Percentiles rank a stretch among this genome's conserved stretches.
phyloP scores from a whole-genome alignment of 2,329 filamentous ascomycete genomes.

The Hypoxylon rubiginosum region DNA sequence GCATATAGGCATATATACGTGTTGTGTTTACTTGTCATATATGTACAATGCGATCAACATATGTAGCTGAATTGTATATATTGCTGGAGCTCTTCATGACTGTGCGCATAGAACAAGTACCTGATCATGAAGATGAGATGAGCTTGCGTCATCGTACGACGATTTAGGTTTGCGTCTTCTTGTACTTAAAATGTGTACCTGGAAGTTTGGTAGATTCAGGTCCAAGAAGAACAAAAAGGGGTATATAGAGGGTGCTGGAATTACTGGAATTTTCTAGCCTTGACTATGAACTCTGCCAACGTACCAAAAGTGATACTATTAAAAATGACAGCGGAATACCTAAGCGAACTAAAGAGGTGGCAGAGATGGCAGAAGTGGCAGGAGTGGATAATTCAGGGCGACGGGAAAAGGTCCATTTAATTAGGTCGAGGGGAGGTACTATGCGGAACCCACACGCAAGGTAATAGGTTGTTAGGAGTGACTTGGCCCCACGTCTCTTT shows the following conservation, averaged over 20 bases:
- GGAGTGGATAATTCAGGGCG: conserved; percentile 34
- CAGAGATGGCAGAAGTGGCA: conserved; percentile 18
- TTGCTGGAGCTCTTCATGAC: not conserved
- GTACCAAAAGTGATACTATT: not conserved
- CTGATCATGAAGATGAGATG: not conserved
- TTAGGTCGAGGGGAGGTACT: conserved; percentile 39
- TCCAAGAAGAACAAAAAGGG: conserved; percentile 5
- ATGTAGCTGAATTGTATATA: not conserved
- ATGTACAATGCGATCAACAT: not conserved
- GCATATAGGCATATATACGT: not conserved
- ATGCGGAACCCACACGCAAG: conserved; percentile 34
- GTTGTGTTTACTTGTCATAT: not conserved
- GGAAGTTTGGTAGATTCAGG: conserved; percentile 1
- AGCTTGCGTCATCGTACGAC: conserved; percentile 37
- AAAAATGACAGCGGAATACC: conserved; percentile 11
- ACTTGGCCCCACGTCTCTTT: conserved; percentile 23
- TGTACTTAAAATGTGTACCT: not conserved
- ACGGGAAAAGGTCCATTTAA: conserved; percentile 38
- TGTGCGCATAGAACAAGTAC: not conserved
- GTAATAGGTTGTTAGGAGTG: conserved; percentile 19
- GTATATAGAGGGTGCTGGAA: conserved; percentile 12
- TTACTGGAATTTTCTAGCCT: conserved; percentile 28
- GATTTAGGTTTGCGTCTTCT: conserved; percentile 25
- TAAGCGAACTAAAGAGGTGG: conserved; percentile 17
- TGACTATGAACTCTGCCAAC: conserved; percentile 9